phyloP scores from a whole-genome alignment of 2,329 filamentous ascomycete species.

The Beauveria scarabaeidicola region DNA sequence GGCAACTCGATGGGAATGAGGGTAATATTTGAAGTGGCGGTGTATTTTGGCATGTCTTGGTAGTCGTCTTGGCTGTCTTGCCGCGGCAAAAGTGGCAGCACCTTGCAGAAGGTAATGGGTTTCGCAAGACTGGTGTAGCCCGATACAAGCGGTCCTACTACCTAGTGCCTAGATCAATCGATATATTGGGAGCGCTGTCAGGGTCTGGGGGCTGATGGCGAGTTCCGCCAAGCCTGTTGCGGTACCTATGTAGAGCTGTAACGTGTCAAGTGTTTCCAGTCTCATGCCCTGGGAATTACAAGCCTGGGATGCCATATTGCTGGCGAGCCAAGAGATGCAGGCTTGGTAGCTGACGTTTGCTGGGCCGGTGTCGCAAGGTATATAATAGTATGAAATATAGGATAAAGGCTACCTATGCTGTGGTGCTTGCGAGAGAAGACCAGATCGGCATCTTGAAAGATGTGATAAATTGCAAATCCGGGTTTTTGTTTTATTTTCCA shows the following conservation, averaged over 20 bases:
- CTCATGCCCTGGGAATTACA: not conserved
- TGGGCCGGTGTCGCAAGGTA: not conserved
- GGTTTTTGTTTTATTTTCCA: no score
- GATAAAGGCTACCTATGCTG: no score
- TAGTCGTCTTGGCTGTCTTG: conserved; percentile 1
- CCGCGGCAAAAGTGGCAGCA: not conserved
- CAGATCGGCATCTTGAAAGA: no score
- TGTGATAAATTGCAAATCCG: no score
- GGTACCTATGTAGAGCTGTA: not conserved
- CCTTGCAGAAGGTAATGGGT: not conserved
- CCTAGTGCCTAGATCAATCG: no score
- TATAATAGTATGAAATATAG: no score
- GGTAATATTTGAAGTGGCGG: not conserved
- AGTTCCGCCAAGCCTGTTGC: not conserved
- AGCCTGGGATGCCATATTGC: not conserved
- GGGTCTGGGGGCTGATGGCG: not conserved
- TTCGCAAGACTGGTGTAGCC: not conserved
- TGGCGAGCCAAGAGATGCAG: not conserved
- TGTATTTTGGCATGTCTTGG: not conserved
- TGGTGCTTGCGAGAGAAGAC: no score
- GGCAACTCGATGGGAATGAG: not conserved
- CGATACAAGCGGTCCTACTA: not conserved
- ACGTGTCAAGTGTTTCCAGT: not conserved
- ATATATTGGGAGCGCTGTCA: not conserved
- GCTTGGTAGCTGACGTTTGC: not conserved